phyloP scores from a whole-genome alignment of 2,329 filamentous ascomycete genomes.

The Diaporthe caulivora region DNA sequence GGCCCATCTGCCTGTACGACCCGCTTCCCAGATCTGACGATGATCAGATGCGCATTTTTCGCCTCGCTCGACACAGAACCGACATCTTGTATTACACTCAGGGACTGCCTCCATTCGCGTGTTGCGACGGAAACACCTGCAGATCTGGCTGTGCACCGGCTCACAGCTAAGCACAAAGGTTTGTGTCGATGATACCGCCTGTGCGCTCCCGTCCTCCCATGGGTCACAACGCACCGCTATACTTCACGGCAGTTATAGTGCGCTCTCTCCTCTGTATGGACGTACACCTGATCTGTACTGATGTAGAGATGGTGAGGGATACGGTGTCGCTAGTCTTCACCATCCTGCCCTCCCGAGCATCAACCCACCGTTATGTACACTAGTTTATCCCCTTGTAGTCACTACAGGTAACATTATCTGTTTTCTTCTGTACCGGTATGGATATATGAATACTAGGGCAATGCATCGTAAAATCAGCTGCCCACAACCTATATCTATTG shows the following conservation, averaged over 20 bases:
- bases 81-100: neutral
- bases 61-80: neutral
- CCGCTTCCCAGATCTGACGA: neutral
- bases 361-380: neutral
- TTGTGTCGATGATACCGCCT: neutral
- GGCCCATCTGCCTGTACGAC: neutral
- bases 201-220: neutral
- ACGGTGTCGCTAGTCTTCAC: neutral
- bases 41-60: neutral
- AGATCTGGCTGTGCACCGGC: slow-evolving; percentile 11
- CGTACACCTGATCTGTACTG: neutral
- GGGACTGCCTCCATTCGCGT: neutral
- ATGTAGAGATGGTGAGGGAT: too few species aligned
- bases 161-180: neutral
- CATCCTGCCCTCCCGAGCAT: neutral
- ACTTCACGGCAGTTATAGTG: neutral
- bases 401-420: too few species aligned
- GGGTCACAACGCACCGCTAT: neutral
- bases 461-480: too few species aligned
- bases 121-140: neutral
- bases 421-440: too few species aligned
- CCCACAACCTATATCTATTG: too few species aligned
- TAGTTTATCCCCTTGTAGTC: too few species aligned
- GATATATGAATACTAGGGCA: too few species aligned
- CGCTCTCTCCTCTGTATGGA: neutral